These are phyloP conservation scores for Toxoplasma gondii DNA, from an alignment of 169 alveolate species.

Conservation along the genomic window DNA sequence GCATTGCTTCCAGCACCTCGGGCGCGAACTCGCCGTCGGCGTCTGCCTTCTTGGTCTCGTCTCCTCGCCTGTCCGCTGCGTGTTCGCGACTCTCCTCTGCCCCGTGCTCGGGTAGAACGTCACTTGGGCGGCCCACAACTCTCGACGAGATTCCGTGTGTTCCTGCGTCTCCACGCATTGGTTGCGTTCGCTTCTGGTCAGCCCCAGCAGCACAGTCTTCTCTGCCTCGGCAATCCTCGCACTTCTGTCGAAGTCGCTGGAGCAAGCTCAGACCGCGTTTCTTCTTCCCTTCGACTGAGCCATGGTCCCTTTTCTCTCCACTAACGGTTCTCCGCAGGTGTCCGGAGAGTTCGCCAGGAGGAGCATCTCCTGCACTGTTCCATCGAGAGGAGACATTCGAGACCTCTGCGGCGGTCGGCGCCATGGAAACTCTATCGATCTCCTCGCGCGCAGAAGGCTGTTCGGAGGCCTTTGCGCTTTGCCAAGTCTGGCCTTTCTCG, in stretches of 20 bases:
- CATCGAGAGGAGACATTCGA: neutral
- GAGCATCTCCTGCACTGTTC: neutral
- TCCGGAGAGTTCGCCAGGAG: neutral
- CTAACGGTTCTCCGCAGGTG: no score
- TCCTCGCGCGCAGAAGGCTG: neutral
- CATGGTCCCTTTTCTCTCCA: no score
- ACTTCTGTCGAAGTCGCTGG: no score
- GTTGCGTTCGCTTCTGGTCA: no score
- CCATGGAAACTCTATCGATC: neutral
- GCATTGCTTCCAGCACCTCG: neutral
- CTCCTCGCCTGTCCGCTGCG: neutral
- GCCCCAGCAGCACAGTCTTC: no score
- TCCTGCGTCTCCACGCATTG: no score
- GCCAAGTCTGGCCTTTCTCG: neutral
- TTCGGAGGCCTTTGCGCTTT: neutral
- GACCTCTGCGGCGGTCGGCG: neutral
- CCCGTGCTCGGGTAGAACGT: neutral
- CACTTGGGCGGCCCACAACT: no score
- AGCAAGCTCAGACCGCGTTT: no score
- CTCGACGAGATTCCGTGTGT: no score
- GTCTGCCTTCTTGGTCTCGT: neutral
- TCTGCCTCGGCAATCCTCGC: no score
- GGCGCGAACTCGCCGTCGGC: neutral
- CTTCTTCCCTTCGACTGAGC: no score
- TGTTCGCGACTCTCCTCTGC: neutral